phyloP scores from a whole-genome alignment of 495 filamentous ascomycete species.

The Bryoglossum gracile region DNA sequence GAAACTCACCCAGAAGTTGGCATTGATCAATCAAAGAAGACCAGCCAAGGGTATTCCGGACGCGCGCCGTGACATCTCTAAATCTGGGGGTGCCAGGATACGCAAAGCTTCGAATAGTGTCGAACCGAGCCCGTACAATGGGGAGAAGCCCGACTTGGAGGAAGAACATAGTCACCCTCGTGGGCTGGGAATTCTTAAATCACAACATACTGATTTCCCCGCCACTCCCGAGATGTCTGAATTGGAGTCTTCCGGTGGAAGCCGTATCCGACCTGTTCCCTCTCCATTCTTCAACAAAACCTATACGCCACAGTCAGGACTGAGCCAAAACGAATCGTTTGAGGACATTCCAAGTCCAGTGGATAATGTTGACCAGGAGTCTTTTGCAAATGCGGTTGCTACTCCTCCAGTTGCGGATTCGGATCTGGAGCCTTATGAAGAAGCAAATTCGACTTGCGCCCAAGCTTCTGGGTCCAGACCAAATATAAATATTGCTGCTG shows the following conservation, averaged over 20 bases:
- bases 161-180: too few relatives aligned
- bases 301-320: constrained; percentile 29
- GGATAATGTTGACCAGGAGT: constrained; percentile 35
- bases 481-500: constrained; percentile 52
- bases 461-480: constrained; percentile 33
- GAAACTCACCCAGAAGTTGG: constrained; percentile 1
- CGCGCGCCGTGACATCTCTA: not conserved
- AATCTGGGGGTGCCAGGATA: not conserved
- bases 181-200: constrained; percentile 20
- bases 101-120: not conserved
- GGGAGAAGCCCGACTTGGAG: not conserved
- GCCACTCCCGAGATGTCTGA: constrained; percentile 44
- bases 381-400: constrained; percentile 45
- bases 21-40: constrained; percentile 9
- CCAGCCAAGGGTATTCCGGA: constrained; percentile 1
- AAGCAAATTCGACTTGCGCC: constrained; percentile 35
- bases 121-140: not conserved
- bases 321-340: constrained; percentile 40
- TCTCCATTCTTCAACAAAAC: constrained; percentile 14
- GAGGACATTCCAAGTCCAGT: constrained; percentile 40
- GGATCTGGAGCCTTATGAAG: constrained; percentile 42
- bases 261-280: not conserved
- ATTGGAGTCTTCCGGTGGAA: constrained; percentile 25
- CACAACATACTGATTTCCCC: constrained; percentile 29
- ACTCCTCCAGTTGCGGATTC: constrained; percentile 50